Evolutionary conservation across 768 basidiomycete genomes (phyloP).

Genomic region (Amanita phalloides): DNA sequence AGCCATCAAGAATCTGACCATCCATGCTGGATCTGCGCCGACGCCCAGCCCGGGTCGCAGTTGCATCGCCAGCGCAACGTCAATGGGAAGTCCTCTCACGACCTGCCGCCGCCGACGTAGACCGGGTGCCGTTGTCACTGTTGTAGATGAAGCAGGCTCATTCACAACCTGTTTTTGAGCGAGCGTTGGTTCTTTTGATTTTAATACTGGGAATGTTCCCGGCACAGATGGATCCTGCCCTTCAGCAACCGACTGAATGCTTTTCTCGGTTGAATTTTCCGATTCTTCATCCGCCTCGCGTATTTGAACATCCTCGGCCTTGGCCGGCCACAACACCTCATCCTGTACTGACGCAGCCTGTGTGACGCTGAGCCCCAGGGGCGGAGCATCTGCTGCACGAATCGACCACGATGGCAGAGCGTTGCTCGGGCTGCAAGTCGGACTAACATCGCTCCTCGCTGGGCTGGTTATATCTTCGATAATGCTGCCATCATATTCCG

Average conservation of each 20-base stretch:
- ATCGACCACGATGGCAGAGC: conserved; percentile 26
- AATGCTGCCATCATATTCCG: not conserved
- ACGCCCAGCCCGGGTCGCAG: conserved; percentile 60
- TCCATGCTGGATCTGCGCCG: conserved; percentile 69
- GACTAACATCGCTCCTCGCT: not conserved
- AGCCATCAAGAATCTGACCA: conserved; percentile 71
- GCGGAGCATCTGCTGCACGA: conserved; percentile 30
- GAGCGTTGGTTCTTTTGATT: not conserved
- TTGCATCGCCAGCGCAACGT: conserved; percentile 72
- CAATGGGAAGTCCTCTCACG: conserved; percentile 33
- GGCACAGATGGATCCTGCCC: not conserved
- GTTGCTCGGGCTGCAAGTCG: not conserved
- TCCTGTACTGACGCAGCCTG: conserved; percentile 4
- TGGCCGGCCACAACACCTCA: not conserved
- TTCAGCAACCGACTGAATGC: not conserved
- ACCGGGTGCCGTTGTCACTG: not conserved
- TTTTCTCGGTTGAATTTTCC: not conserved
- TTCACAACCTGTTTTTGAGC: not conserved
- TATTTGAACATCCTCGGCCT: conserved; percentile 1
- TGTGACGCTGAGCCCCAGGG: conserved; percentile 20
- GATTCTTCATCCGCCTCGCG: not conserved
- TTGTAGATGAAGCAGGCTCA: conserved; percentile 11
- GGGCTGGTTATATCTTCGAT: not conserved
- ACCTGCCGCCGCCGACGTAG: conserved; percentile 9
- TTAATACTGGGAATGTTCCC: not conserved